Evolutionary conservation across 345 rosid genomes (phyloP).

Genomic region (Gossypium anomalum): DNA sequence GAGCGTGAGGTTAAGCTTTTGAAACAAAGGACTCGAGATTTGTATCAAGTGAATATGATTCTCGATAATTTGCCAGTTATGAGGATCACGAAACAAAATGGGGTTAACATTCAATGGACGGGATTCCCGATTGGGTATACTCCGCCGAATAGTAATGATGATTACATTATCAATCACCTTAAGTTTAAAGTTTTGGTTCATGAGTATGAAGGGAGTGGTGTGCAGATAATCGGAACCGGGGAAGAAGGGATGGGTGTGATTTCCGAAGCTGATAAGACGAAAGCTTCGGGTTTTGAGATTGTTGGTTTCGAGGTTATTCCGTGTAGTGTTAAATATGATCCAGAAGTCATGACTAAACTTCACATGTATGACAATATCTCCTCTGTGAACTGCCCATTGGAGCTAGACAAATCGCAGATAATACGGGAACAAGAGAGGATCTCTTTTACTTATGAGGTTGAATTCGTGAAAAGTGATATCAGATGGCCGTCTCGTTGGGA

Average conservation of each 20-base stretch:
- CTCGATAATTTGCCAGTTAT: constrained; percentile 79
- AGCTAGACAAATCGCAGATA: constrained; percentile 26
- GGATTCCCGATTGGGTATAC: constrained; percentile 78
- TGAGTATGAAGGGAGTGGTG: constrained; percentile 66
- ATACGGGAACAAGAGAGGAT: constrained; percentile 3
- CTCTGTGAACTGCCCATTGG: constrained; percentile 57
- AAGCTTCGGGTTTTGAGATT: constrained; percentile 65
- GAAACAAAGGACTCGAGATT: constrained; percentile 75
- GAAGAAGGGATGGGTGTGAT: constrained; percentile 82
- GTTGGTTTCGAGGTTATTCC: constrained; percentile 86
- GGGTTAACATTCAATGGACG: constrained; percentile 75
- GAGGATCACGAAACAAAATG: constrained; percentile 67
- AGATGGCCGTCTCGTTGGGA: constrained; percentile 76
- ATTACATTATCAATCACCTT: constrained; percentile 74
- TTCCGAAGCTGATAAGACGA: constrained; percentile 67
- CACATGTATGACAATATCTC: constrained; percentile 56
- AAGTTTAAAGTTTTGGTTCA: constrained; percentile 72
- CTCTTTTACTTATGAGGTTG: constrained; percentile 5
- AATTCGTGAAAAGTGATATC: background rate
- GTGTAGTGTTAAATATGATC: constrained; percentile 65
- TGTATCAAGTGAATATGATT: constrained; percentile 88
- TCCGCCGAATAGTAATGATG: constrained; percentile 62
- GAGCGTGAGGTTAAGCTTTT: constrained; percentile 79
- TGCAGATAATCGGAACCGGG: constrained; percentile 77
- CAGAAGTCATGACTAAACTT: constrained; percentile 54